Evolutionary conservation across 352 stramenopile genomes (phyloP), one percentile per base, ranked within the genome.

Genomic region (Phytophthora vignae): DNA sequence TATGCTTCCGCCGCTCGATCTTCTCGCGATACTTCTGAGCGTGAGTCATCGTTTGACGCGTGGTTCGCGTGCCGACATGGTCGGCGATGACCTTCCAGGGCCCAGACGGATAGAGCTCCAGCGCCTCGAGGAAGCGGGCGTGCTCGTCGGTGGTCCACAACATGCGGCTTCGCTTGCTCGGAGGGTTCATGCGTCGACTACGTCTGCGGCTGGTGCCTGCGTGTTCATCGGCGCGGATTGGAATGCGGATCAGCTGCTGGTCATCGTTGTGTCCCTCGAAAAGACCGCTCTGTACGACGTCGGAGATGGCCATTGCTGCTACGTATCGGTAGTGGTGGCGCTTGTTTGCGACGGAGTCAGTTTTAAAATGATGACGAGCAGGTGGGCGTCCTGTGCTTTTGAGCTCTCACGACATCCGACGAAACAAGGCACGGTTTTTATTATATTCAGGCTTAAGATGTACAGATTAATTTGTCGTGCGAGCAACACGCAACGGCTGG

Each of bases 21-120:
- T 76, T 75, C 74, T 84, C 58, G 1, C 73, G 66, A 36, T 84
- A 82, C 46, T 82, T 81, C 36, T 84, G 77, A 17, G 77, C 73
- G 33, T 83, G 76, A 1, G 73, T 79, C 73, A 77, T 81, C 0
- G 73, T 69, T 38, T 83, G 76, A 4, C 74, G 56, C 0, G 74
- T 64, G 33, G 65, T 81, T 25, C 70, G 57, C 4, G 77, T 79
- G 8, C 66, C 77, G 11, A 84, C 67, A 25, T 75, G 55, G 9
- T 73, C 64, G 5, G 77, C 74, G 33, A 84, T 79, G 31, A 63
- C 5, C 11, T 69, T 79, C 70, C 73, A 80, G 29, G 64, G 74
- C 8, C 66, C 74, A 2, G 55, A 75, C 33, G 73, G 71, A 22
- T 78, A 82, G 31, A 73, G 54, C 61, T 84, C 77, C 12, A 84